Evolutionary conservation across 805 yeast species (phyloP), one percentile per base, ranked within the genome.

Genomic region (Kuraishia floccosa): DNA sequence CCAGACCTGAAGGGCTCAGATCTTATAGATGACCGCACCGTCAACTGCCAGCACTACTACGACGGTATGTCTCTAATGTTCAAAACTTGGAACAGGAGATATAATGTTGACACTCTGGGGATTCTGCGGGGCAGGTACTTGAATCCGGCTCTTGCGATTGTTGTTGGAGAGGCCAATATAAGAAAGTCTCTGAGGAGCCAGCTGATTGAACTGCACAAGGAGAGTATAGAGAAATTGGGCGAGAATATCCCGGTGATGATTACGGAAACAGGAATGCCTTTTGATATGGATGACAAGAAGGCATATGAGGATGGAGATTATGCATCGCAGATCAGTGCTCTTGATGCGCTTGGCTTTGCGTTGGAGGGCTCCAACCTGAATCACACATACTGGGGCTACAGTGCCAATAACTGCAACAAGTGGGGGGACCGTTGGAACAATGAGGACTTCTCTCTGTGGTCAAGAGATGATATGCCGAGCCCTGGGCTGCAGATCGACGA

Each of bases 251-350:
- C 96, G 0, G 68, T 80, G 7, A 55, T 89, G 15, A 76, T 91
- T 65, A 72, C 94, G 1, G 98, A 89, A 52, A 86, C 89, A n/a
- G 98, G 98, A 5, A 84, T 89, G 78, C 97, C 98, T 3, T 84
- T 79, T 50, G 96, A 91, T 51, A 83, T 89, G 96, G 87, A 89
- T 52, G 64, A 72, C 35, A 83, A 81, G 47, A 60, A 56, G 29
- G 81, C 96, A 0, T 89, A 71, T 47, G 50, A 52, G 1, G 63
- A 62, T 35, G 86, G 87, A 2, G 71, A 73, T 38, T 91, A 73
- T 50, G 53, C 63, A 7, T 65, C 83, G 8, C 98, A 91, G 47
- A 78, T 79, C 2, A 58, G 68, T 5, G 96, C 96, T 0, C 58
- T 83, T 48, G 96, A 89, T 54, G 94, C 95, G 0, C 50, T 86